phyloP scores from a whole-genome alignment of 129 eudicot species.

The Flaveria linearis region DNA sequence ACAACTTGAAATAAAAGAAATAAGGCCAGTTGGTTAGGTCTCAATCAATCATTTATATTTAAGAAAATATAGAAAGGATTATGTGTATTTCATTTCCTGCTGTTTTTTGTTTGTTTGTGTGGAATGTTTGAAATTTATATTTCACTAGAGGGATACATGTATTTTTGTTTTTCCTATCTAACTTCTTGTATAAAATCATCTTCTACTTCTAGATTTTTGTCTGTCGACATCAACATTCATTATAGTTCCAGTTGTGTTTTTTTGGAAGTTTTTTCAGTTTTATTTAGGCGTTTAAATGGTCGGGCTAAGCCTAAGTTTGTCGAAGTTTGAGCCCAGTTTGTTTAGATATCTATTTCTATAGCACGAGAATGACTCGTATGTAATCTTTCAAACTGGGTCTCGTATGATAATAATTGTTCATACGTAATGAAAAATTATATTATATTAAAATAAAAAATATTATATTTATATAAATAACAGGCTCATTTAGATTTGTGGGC shows the following conservation, averaged over 20 bases:
- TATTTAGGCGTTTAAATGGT: too few relatives aligned
- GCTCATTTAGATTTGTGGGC: too few relatives aligned
- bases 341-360: too few relatives aligned
- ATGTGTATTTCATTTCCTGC: not conserved
- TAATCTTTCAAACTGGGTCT: too few relatives aligned
- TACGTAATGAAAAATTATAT: too few relatives aligned
- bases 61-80: not conserved
- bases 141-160: not conserved
- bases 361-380: too few relatives aligned
- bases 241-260: not conserved
- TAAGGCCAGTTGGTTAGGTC: constrained; percentile 17
- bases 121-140: constrained; percentile 6
- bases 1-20: not conserved
- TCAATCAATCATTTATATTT: constrained; percentile 23
- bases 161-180: not conserved
- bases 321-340: too few relatives aligned
- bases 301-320: too few relatives aligned
- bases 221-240: not conserved
- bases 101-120: constrained; percentile 20
- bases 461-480: too few relatives aligned
- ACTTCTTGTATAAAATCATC: not conserved
- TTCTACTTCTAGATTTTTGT: not conserved
- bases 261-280: not conserved
- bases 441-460: too few relatives aligned
- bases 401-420: too few relatives aligned